A percentile compares a stretch with the other conserved stretches of the same genome.
phyloP scores from a whole-genome alignment of 192 early-diverging fungal genomes.

The Coemansia sp. region DNA sequence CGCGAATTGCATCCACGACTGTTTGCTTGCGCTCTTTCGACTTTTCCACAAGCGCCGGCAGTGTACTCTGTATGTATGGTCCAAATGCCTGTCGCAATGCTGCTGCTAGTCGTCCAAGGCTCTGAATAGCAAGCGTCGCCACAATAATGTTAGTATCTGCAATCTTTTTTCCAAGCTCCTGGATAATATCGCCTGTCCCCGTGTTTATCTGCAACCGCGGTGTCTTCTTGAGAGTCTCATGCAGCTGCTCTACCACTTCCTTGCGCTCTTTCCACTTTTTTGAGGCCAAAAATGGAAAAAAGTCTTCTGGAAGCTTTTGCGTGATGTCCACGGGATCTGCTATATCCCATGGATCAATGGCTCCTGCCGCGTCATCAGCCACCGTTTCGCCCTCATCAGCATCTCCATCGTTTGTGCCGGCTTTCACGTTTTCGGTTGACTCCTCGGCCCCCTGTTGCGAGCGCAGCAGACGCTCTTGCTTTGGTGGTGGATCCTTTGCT shows the following conservation, averaged over 20 bases:
- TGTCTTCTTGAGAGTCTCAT: constrained; percentile 43
- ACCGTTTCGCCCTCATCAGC: constrained; percentile 30
- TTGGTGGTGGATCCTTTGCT: constrained; percentile 59
- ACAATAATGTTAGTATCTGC: constrained; percentile 88
- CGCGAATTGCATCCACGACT: constrained; percentile 79
- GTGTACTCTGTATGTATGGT: constrained; percentile 71
- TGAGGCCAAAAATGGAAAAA: constrained; percentile 63
- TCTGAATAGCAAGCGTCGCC: constrained; percentile 75
- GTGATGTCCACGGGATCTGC: constrained; percentile 90
- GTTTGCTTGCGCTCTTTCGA: constrained; percentile 93
- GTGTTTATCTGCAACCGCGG: constrained; percentile 45
- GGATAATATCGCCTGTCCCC: constrained; percentile 74
- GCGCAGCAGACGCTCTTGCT: constrained; percentile 70
- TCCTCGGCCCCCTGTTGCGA: constrained; percentile 72
- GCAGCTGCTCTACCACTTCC: constrained; percentile 78
- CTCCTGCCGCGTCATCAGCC: constrained; percentile 39
- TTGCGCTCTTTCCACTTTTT: constrained; percentile 98
- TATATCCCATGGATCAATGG: constrained; percentile 77
- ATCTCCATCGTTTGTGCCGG: constrained; percentile 21
- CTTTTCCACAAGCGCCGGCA: constrained; percentile 78
- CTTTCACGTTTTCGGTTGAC: constrained; percentile 45
- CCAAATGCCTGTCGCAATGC: constrained; percentile 79
- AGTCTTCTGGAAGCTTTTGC: constrained; percentile 79
- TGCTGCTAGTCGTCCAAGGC: constrained; percentile 74
- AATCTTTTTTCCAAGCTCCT: constrained; percentile 79